Base-by-base conservation (phyloP, 371 early-diverging fungal species). In the Batkoa obscura region DNA sequence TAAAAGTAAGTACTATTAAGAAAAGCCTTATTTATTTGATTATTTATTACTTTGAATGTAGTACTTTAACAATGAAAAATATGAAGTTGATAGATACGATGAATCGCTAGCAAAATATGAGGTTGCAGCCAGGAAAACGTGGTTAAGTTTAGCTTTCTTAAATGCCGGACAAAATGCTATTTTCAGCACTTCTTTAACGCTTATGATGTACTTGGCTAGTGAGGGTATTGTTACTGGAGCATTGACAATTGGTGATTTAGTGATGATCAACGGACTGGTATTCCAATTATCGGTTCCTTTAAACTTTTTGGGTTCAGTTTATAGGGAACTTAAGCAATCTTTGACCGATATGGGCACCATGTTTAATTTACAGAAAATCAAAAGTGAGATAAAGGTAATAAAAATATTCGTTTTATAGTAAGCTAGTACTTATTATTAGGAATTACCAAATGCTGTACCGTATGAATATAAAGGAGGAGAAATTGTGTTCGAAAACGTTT, bases 241-340 rank as follows among this genome's bases (percentile, higher is more conserved):
- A 0, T 73, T 93, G 78, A 93, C 90, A 0, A 83, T 95, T 10
- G 97, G 97, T 43, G 97, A 96, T 66, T 75, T 96, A 1, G 97
- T 96, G 23, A 86, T 96, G 90, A 79, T 95, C 56, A 94, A 94
- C 60, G 91, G 92, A 23, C 79, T 93, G 23, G 85, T 96, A 17
- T 94, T 95, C 63, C 92, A 91, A 62, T 71, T 92, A 2, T 86
- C 90, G 0, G 72, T 93, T 68, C 95, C 95, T 13, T 76, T 95
- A 43, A 93, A 94, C 72, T 96, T 95, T 66, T 67, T 96, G 63
- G 98, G 98, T 13, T 85, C 88, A 9, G 92, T 93, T 3, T 97
- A 97, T 62, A 78, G 98, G 54, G 96, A 93, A 68, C 75, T 90
- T 32, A 78, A 84, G 37, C 95, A 97, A 68, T 80, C 84, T 0